Evolutionary conservation across 331 rosid species (phyloP), one percentile per base, ranked within the genome.

Genomic region (Ulmus americana): DNA sequence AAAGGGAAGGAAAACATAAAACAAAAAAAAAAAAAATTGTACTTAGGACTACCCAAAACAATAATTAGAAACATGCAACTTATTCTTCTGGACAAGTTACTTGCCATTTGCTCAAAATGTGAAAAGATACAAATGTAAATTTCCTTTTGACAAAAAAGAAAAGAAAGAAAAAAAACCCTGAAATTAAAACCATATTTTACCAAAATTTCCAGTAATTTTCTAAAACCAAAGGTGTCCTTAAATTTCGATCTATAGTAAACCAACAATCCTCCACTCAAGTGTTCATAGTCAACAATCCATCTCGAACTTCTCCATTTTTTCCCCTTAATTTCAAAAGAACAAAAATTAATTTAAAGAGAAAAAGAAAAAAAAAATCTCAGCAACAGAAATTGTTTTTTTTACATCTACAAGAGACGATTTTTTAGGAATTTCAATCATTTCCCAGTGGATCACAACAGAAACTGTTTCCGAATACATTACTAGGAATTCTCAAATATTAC

Each of bases 271-370:
- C 44, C 5, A 46, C 67, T 6, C 18, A 22, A 12, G 28, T 16
- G 18, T 43, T 46, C 14, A 55, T 28, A 55, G 39, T 56, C 63
- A 67, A 67, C 45, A 67, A 67, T 53, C 41, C 52, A 18, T 65
- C 51, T 53, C 60, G 53, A 51, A 11, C 38, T 35, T 64, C 56
- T 39, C 7, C 44, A 65, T 38, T 38, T 56, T 56, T 38, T 57
- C 43, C 39, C 12, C 9, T 13, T 0, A 28, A 28, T 57, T 57
- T 28, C 16, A 1, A 28, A 57, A 7, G 62, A 28, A 28, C 2
- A 28, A 20, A 20, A 20, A 1, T 20, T 20, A 20, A 20, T 20
- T 20, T 20, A 20, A 20, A 20, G 22, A 20, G 1, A 20, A 2
- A 20, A 20, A 20, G 1, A 20, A 20, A 20, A 20, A 20, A 20